Conservation (phyloP, 1,139 yeast species). For the Petasospora fabianii region DNA sequence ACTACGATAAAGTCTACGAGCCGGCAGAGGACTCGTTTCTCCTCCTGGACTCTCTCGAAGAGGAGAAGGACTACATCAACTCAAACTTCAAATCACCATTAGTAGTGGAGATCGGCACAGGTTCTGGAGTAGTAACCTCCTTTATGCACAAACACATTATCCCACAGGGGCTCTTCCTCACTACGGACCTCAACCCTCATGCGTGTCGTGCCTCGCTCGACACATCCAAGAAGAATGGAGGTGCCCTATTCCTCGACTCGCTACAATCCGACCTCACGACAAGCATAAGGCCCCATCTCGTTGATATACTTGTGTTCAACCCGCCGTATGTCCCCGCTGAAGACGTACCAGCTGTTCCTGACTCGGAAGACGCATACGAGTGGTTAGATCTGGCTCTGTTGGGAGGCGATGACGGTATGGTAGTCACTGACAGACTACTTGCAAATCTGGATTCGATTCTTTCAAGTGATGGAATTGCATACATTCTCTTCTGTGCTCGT, state of each 20-base stretch:
- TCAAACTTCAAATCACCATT: conserved; percentile 43
- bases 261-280: conserved; percentile 57
- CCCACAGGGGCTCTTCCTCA: conserved; percentile 48
- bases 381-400: conserved; percentile 89
- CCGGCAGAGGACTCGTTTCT: conserved; percentile 92
- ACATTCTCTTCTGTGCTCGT: conserved; percentile 80
- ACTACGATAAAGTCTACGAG: conserved; percentile 67
- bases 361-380: conserved; percentile 39
- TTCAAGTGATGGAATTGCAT: conserved; percentile 64
- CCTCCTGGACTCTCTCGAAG: conserved; percentile 73
- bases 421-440: conserved; percentile 64
- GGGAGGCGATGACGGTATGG: conserved; percentile 92
- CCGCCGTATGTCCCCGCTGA: conserved; percentile 97
- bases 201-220: conserved; percentile 57
- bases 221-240: conserved; percentile 50
- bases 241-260: conserved; percentile 44
- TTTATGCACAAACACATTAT: conserved; percentile 57
- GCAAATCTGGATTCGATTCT: conserved; percentile 47
- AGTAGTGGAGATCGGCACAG: conserved; percentile 85
- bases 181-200: conserved; percentile 78
- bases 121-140: conserved; percentile 83
- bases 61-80: conserved; percentile 39
- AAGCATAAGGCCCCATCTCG: conserved; percentile 40
- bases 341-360: conserved; percentile 49
- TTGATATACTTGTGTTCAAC: conserved; percentile 79